phyloP scores from a whole-genome alignment of 208 protist genomes.

The Leishmania guyanensis region DNA sequence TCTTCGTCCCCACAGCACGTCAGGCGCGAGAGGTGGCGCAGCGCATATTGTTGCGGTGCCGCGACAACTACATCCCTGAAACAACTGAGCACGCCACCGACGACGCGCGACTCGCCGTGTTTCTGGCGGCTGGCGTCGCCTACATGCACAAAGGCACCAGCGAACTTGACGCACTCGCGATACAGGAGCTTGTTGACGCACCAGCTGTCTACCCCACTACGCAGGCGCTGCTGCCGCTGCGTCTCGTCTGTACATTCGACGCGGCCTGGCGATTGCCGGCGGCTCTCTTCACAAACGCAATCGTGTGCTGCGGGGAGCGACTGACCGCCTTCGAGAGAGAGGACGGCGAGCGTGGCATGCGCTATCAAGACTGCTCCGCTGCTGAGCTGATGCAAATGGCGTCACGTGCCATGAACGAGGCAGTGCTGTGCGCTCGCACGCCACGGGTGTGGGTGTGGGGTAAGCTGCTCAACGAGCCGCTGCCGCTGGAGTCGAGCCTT shows the following conservation, averaged over 20 bases:
- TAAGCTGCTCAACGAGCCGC: constrained; percentile 73
- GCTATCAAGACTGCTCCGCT: constrained; percentile 53
- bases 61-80: constrained; percentile 68
- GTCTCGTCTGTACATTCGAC: constrained; percentile 82
- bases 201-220: constrained; percentile 57
- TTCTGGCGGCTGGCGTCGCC: constrained; percentile 71
- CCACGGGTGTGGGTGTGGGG: constrained; percentile 74
- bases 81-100: constrained; percentile 24
- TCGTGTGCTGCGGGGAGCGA: constrained; percentile 79
- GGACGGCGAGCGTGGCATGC: constrained; percentile 23
- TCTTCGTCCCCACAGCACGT: constrained; percentile 71
- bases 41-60: constrained; percentile 77
- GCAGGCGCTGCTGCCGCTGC: constrained; percentile 52
- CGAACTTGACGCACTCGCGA: constrained; percentile 60
- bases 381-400: constrained; percentile 81
- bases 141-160: constrained; percentile 76
- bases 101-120: constrained; percentile 55
- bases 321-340: constrained; percentile 27
- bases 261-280: constrained; percentile 80
- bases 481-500: constrained; percentile 81
- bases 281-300: constrained; percentile 60
- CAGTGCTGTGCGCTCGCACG: constrained; percentile 64
- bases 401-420: constrained; percentile 68
- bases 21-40: constrained; percentile 69
- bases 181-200: constrained; percentile 56